Percentiles rank a stretch among this genome's conserved stretches.
These are phyloP conservation scores for Papiliotrema flavescens DNA, from an alignment of 1,284 basidiomycete genomes.

Conservation along the genomic window DNA sequence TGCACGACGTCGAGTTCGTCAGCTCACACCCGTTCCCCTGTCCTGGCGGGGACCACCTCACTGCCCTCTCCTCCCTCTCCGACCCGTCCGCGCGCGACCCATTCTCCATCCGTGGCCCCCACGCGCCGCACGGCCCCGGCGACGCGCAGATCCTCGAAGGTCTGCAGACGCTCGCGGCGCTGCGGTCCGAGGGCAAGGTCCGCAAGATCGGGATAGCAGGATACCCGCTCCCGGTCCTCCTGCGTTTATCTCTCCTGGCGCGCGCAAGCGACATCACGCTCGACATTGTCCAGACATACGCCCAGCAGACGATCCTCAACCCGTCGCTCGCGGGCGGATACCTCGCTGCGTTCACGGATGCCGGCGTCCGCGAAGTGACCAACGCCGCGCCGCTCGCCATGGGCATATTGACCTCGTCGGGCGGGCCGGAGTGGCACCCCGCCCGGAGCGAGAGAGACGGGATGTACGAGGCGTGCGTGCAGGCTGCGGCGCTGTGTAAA, in stretches of 20 bases:
- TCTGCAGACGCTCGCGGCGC: conserved; percentile 63
- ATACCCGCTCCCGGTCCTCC: conserved; percentile 82
- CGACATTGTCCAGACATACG: conserved; percentile 79
- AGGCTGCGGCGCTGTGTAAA: conserved; percentile 25
- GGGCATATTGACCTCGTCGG: conserved; percentile 70
- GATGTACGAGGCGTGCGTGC: conserved; percentile 19
- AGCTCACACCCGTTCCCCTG: conserved; percentile 54
- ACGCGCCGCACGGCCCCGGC: conserved; percentile 58
- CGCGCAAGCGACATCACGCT: conserved; percentile 60
- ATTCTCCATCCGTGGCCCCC: conserved; percentile 13
- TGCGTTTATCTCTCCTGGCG: conserved; percentile 76
- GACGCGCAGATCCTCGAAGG: conserved; percentile 77
- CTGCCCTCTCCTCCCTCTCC: conserved; percentile 48
- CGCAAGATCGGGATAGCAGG: conserved; percentile 78
- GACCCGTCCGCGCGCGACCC: conserved; percentile 2
- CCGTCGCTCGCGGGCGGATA: conserved; percentile 59
- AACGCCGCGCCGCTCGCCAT: conserved; percentile 88
- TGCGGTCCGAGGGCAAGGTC: conserved; percentile 76
- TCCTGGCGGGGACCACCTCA: conserved; percentile 53
- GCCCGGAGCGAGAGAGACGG: conserved; percentile 47
- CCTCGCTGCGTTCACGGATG: conserved; percentile 59
- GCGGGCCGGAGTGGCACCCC: conserved; percentile 80
- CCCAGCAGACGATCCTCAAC: conserved; percentile 83
- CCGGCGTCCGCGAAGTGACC: conserved; percentile 66
- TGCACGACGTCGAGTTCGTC: conserved; percentile 92